Evolutionary conservation across 257 asterid genomes (phyloP).

Genomic region (Nicotiana paniculata): DNA sequence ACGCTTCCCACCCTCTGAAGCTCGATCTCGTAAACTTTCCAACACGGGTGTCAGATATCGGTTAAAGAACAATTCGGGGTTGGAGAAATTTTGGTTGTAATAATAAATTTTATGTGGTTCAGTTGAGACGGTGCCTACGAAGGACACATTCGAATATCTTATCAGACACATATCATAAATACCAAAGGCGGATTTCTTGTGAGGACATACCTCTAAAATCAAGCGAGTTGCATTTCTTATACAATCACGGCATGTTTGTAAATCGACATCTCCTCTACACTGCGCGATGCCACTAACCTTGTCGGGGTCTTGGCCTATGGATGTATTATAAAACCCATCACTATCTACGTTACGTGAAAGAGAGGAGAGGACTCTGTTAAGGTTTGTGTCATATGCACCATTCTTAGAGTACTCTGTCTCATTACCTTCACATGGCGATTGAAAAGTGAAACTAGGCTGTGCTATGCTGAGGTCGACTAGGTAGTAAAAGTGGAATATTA

Average conservation of each 20-base stretch:
- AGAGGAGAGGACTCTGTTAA: constrained; percentile 25
- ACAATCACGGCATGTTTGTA: constrained; percentile 20
- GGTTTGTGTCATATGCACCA: constrained; percentile 20
- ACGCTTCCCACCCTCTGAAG: not conserved
- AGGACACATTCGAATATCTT: constrained; percentile 20
- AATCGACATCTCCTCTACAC: constrained; percentile 29
- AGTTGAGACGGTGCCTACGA: not conserved
- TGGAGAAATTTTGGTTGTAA: not conserved
- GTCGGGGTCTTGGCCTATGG: constrained; percentile 12
- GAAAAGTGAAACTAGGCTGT: not conserved
- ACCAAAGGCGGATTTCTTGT: constrained; percentile 10
- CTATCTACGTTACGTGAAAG: constrained; percentile 11
- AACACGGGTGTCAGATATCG: not conserved
- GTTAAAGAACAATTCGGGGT: not conserved
- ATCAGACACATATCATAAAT: constrained; percentile 18
- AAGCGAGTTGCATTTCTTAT: not conserved
- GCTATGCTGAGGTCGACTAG: not conserved
- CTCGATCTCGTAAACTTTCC: not conserved
- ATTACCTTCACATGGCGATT: not conserved
- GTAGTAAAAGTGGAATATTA: not conserved
- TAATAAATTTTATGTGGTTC: not conserved
- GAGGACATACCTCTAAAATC: constrained; percentile 11
- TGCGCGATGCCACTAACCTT: constrained; percentile 13
- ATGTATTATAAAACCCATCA: constrained; percentile 22
- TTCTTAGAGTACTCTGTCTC: constrained; percentile 6